Evolutionary conservation across 306 rosid genomes (phyloP).

Genomic region (Parietaria judaica): DNA sequence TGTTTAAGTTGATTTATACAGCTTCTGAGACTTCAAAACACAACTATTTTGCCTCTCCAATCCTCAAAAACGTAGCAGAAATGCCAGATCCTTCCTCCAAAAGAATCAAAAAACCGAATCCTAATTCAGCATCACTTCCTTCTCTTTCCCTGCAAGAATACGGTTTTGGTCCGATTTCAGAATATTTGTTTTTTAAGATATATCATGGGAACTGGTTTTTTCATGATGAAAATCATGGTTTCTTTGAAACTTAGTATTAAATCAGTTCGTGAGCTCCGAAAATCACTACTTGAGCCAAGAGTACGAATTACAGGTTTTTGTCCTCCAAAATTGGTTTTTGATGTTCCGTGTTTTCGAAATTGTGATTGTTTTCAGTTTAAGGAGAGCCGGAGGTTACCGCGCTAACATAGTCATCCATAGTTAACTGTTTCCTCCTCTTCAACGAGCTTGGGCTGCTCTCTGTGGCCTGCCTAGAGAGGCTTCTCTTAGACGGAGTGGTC

Average conservation of each 20-base stretch:
- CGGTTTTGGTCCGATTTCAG: background rate
- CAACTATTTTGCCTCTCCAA: background rate
- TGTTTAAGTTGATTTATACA: slow-evolving; percentile 3
- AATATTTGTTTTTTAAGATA: no score
- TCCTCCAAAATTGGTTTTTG: background rate
- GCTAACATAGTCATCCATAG: slow-evolving; percentile 69
- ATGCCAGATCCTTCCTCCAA: slow-evolving; percentile 1
- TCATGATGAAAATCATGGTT: no score
- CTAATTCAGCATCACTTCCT: slow-evolving; percentile 39
- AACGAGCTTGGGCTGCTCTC: slow-evolving; percentile 47
- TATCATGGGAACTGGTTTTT: no score
- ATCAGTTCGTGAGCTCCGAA: no score
- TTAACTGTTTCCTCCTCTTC: slow-evolving; percentile 81
- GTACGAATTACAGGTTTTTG: background rate
- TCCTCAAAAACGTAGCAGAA: background rate
- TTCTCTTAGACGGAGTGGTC: slow-evolving; percentile 88
- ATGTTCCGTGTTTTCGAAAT: background rate
- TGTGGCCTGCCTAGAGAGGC: slow-evolving; percentile 50
- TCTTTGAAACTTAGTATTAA: no score
- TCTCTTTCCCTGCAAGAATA: slow-evolving; percentile 62
- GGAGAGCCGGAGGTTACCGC: slow-evolving; percentile 34
- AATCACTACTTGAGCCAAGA: no score
- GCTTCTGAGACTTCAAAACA: background rate
- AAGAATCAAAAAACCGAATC: background rate
- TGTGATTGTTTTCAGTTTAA: background rate